Base-by-base conservation (phyloP, 1,139 yeast genomes). In the Saccharomyces hybrid region DNA sequence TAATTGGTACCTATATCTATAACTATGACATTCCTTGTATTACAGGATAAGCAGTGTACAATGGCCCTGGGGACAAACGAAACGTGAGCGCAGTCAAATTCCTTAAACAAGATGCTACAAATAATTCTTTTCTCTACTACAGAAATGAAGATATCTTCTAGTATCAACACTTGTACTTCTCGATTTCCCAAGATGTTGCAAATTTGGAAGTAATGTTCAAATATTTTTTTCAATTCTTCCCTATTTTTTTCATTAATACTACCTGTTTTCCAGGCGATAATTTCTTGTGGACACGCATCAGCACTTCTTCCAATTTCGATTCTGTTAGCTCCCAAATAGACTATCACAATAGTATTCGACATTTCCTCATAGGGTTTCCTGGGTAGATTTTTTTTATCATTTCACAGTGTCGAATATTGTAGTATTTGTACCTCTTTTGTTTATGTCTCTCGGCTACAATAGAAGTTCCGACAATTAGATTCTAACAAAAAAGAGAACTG, bases 1-100 rank as follows among this genome's bases (percentile, higher is more conserved):
- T n/a, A 6, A 27, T 9, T 7, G 13, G 29, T 4, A 27, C 26
- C 20, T 20, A 51, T 29, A 9, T 51, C 47, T 11, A 51, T 13
- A 11, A 51, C 50, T 13, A 51, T 23, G 4, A 26, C 53, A 51
- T 32, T 16, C 13, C 13, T 38, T 13, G 47, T 26, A 14, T 46
- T 49, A 20, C 47, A 41, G 11, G 53, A 32, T 26, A 51, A n/a
- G 14, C 53, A 51, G 20, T 47, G 41, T 4, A 34, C 11, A n/a
- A 51, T 27, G 16, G 38, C 38, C 16, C 53, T 51, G 23, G 53
- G 53, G 7, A 51, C 16, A 23, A 51, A 51, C 2, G 25, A n/a
- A 5, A 51, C 23, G n/a, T 16, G n/a, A 8, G 14, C 11, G 23
- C 53, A 51, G 7, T 27, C 20, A 9, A 51, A 34, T 16, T 27